Base-by-base conservation (phyloP, 768 basidiomycete genomes). In the Lanmaoa pseudosensibilis region DNA sequence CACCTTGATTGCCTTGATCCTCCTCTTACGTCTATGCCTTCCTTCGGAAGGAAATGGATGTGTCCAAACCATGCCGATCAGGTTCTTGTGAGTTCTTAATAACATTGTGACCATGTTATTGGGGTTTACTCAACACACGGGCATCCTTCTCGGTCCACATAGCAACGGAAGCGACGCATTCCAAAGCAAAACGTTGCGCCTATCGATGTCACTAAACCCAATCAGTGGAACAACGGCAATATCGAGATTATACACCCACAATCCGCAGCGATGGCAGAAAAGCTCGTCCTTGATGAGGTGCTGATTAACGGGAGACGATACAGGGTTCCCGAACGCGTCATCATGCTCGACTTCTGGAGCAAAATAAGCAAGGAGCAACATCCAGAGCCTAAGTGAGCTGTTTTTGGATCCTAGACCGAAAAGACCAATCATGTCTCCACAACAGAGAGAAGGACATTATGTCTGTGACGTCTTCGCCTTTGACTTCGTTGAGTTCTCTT, bases 11-110 rank as follows among this genome's bases (percentile, higher is more conserved):
- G 97, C 65, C 78, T 98, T 30, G 88, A 92, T 64, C 97, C 96
- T 16, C 97, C 97, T 9, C 75, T 96, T 56, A 77, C 88, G 23
- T 80, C 80, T 39, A 87, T 98, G 82, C 97, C 97, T 4, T 81
- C 88, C 13, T 84, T 88, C 55, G 85, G 84, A 62, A 90, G 87
- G 78, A 97, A 95, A 71, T 99, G 96, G 95, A 97, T 96, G 94
- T 99, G 97, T 72, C 97, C 97, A 9, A 93, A 96, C 66, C 97
- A 99, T 68, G 87, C 85, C n/a, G 94, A 97, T 61, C 84, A 86
- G 55, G 80, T 87, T 51, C 71, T 91, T 57, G 95, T 96, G 69
- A 73, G 92, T 77, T 49, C 36, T 46, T 40, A 32, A 45, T 19
- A 36, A 53, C 44, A 51, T 27, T 9, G 41, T 52, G 49, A 37